These are phyloP conservation scores for Malus orientalis DNA, from an alignment of 306 rosid species.

Conservation along the genomic window DNA sequence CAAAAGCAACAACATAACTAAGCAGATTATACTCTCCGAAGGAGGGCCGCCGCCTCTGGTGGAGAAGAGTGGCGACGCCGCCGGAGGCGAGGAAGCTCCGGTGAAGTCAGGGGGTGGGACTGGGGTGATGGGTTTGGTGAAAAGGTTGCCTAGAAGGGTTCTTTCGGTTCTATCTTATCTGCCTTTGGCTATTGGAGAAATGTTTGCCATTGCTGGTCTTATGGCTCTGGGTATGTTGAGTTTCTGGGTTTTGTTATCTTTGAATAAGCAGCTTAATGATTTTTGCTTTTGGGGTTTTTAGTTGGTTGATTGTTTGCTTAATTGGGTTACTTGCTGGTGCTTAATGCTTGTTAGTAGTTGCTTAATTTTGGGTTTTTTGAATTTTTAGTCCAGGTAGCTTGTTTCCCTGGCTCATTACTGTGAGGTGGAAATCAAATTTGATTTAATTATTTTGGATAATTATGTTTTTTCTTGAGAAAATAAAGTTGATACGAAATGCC, in stretches of 20 bases:
- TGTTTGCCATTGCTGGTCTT: conserved; percentile 67
- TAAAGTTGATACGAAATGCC: background rate
- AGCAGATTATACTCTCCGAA: conserved; percentile 71
- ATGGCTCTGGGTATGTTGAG: conserved; percentile 67
- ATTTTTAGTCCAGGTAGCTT: background rate
- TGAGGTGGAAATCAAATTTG: background rate
- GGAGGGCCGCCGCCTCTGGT: conserved; percentile 57
- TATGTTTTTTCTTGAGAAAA: too few species aligned
- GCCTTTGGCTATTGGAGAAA: conserved; percentile 94
- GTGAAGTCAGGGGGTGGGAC: conserved; percentile 26
- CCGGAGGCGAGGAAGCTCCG: conserved; percentile 20
- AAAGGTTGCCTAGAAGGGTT: conserved; percentile 42
- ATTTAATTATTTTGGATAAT: background rate
- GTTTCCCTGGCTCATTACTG: background rate
- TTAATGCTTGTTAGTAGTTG: background rate
- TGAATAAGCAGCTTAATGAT: background rate
- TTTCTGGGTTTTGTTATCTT: background rate
- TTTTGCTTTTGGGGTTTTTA: background rate
- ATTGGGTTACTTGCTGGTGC: background rate
- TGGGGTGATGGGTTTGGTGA: conserved; percentile 30
- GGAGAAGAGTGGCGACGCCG: conserved; percentile 18
- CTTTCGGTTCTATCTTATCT: conserved; percentile 69
- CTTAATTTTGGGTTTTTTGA: background rate
- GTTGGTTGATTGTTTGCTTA: background rate
- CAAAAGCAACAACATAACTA: conserved; percentile 16